These are phyloP conservation scores for Leccinum fallax DNA, from an alignment of 1,284 basidiomycete species.

Conservation along the genomic window DNA sequence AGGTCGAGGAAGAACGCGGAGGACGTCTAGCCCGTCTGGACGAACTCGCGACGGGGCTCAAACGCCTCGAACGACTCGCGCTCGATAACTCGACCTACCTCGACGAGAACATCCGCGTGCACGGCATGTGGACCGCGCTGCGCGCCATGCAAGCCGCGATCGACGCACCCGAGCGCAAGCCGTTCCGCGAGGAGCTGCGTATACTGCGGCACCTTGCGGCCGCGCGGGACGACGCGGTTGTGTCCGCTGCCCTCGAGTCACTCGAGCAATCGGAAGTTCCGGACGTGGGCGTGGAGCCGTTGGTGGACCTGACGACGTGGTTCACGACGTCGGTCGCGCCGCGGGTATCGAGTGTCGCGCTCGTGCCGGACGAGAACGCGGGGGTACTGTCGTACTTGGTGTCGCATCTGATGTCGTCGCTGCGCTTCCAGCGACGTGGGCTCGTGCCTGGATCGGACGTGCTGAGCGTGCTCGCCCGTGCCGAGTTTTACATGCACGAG, in stretches of 20 bases:
- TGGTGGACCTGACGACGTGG: slow-evolving; percentile 82
- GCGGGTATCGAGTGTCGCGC: slow-evolving; percentile 82
- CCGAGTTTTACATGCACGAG: slow-evolving; percentile 89
- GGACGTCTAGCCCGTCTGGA: slow-evolving; percentile 95
- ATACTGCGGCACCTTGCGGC: slow-evolving; percentile 76
- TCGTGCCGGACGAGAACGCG: slow-evolving; percentile 89
- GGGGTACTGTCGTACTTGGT: slow-evolving; percentile 89
- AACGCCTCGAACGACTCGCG: slow-evolving; percentile 88
- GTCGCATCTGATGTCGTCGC: slow-evolving; percentile 72
- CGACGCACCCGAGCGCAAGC: slow-evolving; percentile 62
- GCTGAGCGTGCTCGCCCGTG: slow-evolving; percentile 83
- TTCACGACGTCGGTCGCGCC: slow-evolving; percentile 82
- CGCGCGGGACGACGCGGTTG: slow-evolving; percentile 70
- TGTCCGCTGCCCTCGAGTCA: slow-evolving; percentile 63
- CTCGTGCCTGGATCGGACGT: slow-evolving; percentile 83
- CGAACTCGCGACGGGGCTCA: slow-evolving; percentile 87
- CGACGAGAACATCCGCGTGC: slow-evolving; percentile 87
- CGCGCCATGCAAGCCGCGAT: slow-evolving; percentile 65
- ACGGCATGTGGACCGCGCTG: slow-evolving; percentile 78
- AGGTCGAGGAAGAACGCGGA: slow-evolving; percentile 95
- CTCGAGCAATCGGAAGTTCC: slow-evolving; percentile 79
- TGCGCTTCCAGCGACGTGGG: slow-evolving; percentile 81
- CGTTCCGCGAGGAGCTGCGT: slow-evolving; percentile 90
- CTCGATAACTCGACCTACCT: slow-evolving; percentile 89
- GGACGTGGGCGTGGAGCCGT: slow-evolving; percentile 87